Evolutionary conservation across 106 monocot species (phyloP).

Genomic region (Vanilla planifolia): DNA sequence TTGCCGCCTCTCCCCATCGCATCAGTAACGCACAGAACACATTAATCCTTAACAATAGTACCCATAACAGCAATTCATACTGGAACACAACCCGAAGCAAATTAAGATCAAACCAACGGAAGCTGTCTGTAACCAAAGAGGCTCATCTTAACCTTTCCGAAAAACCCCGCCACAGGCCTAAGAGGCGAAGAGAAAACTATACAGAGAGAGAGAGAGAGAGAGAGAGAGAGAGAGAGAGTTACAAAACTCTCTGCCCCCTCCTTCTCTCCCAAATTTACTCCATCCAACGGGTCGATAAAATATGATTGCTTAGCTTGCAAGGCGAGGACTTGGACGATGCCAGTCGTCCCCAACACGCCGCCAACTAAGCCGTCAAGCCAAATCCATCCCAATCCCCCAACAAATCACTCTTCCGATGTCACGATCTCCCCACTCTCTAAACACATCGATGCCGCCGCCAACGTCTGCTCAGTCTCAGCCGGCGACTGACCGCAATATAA

Average conservation of each 20-base stretch:
- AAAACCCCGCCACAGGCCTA: not conserved
- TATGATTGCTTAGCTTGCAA: conserved; percentile 7
- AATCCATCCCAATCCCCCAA: not conserved
- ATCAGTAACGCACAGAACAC: not conserved
- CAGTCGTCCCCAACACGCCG: conserved; percentile 3
- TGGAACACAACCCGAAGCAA: not conserved
- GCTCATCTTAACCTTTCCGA: not conserved
- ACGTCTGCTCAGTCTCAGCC: no score
- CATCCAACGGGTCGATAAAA: not conserved
- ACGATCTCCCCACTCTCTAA: not conserved
- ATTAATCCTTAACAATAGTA: not conserved
- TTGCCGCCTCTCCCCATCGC: conserved; percentile 23
- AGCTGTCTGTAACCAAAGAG: not conserved
- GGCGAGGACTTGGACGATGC: not conserved
- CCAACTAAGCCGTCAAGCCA: not conserved
- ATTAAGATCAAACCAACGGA: not conserved
- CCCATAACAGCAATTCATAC: not conserved
- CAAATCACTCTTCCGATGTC: not conserved
- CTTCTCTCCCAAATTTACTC: not conserved
- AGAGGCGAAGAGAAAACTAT: not conserved
- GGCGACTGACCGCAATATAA: no score
- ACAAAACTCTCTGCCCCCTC: not conserved
- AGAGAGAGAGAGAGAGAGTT: not conserved
- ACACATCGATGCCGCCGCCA: not conserved
- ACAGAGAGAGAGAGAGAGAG: no score